Evolutionary conservation across 148 eudicot species (phyloP), one percentile per base, ranked within the genome.

Genomic region (Fagopyrum esculentum): DNA sequence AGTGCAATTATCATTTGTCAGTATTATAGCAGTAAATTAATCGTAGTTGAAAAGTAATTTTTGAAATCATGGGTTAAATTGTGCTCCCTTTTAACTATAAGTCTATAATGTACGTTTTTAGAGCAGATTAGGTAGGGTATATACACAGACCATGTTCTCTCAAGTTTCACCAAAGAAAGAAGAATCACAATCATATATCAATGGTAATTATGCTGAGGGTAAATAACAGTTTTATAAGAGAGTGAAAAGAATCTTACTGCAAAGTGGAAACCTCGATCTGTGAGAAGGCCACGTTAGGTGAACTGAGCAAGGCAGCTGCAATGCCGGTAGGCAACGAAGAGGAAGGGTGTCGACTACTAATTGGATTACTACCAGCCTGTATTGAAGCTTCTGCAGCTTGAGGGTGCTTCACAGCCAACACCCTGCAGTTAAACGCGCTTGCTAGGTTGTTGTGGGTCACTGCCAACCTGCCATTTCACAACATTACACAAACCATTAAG

Each of bases 401-500:
- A 6, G 66, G 76, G 8, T 54, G 89, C 81, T 79, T 90, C 71
- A 93, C 85, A 72, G 97, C 97, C 45, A 91, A 83, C 43, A 93
- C 93, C 85, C 85, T 89, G 83, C 97, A 93, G 64, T 88, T 91
- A 77, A 93, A 93, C 73, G 74, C 89, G 80, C 78, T 81, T 66
- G 83, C 83, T 54, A 84, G 80, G 12, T 82, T 86, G 81, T 78
- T 85, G 55, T 85, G 84, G 73, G 80, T 75, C 86, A 85, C 79
- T 45, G 80, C 83, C 85, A 93, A 84, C 93, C 98, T 93, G 84
- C 46, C 46, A 15, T 60, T 60, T 66, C 19, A 40, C 40, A 60
- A 35, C 35, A 63, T 63, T 1, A 49, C 52, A 7, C 12, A 12
- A 9, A 9, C 52, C 52, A 49, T 49, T 12, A 49, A 10, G 12